Conservation (phyloP, 768 basidiomycete species). For the Hypholoma sublateritium region DNA sequence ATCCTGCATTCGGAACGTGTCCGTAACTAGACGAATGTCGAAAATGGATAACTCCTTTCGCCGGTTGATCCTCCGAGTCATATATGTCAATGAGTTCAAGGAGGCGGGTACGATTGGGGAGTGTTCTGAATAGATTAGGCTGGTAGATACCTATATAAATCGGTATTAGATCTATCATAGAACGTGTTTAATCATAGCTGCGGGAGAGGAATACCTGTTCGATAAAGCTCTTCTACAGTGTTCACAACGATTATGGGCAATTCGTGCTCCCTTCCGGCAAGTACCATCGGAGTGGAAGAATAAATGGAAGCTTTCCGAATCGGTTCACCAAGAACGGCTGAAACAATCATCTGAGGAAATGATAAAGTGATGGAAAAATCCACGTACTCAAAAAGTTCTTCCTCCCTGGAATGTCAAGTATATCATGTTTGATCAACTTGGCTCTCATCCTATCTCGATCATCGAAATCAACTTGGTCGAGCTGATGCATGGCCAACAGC, state of each 20-base stretch:
- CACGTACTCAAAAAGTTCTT: not conserved
- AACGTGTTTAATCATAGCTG: not conserved
- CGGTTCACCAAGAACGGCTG: constrained; percentile 36
- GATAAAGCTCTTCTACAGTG: constrained; percentile 43
- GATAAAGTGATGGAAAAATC: not conserved
- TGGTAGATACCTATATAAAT: constrained; percentile 30
- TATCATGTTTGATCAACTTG: constrained; percentile 1
- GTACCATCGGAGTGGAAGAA: constrained; percentile 30
- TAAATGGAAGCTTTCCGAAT: constrained; percentile 34
- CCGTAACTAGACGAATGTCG: constrained; percentile 2
- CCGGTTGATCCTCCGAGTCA: constrained; percentile 27
- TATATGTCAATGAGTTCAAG: constrained; percentile 37
- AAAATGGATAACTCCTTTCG: constrained; percentile 19
- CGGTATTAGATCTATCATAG: too few relatives aligned
- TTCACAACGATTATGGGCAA: constrained; percentile 40
- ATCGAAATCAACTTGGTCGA: constrained; percentile 22
- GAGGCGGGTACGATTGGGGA: constrained; percentile 35
- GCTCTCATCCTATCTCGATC: constrained; percentile 13
- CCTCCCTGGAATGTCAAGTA: constrained; percentile 8
- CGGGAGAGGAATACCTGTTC: constrained; percentile 26
- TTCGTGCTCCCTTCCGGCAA: constrained; percentile 36
- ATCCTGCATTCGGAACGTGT: constrained; percentile 14
- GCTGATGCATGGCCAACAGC: constrained; percentile 19
- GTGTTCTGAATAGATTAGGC: constrained; percentile 29
- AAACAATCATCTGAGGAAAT: not conserved